Evolutionary conservation across 2,329 filamentous ascomycete genomes (phyloP).

Genomic region (Hymenotorrendiella dingleyae): DNA sequence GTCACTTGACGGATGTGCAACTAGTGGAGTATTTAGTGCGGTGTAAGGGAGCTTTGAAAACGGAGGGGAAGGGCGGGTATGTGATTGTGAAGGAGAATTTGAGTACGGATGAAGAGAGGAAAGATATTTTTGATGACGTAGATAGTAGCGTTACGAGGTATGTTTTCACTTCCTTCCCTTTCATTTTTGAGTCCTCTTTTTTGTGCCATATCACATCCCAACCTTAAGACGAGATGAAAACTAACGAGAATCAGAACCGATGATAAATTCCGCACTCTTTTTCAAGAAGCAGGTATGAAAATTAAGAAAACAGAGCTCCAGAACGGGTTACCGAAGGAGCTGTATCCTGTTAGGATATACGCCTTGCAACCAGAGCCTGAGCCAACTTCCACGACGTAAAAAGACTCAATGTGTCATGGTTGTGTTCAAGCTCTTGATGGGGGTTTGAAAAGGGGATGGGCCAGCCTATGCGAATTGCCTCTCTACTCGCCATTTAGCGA

Average conservation of each 20-base stretch:
- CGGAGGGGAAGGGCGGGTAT: constrained; percentile 46
- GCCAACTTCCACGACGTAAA: too few relatives aligned
- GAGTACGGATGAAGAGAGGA: constrained; percentile 39
- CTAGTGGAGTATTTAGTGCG: constrained; percentile 60
- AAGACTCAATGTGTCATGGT: too few relatives aligned
- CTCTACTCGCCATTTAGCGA: too few relatives aligned
- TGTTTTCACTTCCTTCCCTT: too few relatives aligned
- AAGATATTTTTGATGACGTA: constrained; percentile 67
- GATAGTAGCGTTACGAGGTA: constrained; percentile 74
- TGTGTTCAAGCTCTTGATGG: too few relatives aligned
- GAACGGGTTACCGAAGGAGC: constrained; percentile 52
- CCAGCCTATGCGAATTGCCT: too few relatives aligned
- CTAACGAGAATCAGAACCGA: constrained; percentile 49
- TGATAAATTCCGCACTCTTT: constrained; percentile 62
- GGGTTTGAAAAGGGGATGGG: too few relatives aligned
- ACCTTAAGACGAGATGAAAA: too few relatives aligned
- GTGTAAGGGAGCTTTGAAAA: constrained; percentile 49
- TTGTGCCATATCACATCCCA: too few relatives aligned
- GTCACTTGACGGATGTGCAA: constrained; percentile 72
- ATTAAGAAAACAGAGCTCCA: constrained; percentile 69
- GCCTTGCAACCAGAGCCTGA: constrained; percentile 44
- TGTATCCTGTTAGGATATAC: constrained; percentile 74
- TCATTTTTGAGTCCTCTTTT: too few relatives aligned
- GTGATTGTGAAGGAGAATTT: constrained; percentile 81
- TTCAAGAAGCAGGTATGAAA: constrained; percentile 60